A percentile compares a stretch with the other conserved stretches of the same genome.
phyloP scores from a whole-genome alignment of 2,329 filamentous ascomycete species.

The Fusarium staphyleae region DNA sequence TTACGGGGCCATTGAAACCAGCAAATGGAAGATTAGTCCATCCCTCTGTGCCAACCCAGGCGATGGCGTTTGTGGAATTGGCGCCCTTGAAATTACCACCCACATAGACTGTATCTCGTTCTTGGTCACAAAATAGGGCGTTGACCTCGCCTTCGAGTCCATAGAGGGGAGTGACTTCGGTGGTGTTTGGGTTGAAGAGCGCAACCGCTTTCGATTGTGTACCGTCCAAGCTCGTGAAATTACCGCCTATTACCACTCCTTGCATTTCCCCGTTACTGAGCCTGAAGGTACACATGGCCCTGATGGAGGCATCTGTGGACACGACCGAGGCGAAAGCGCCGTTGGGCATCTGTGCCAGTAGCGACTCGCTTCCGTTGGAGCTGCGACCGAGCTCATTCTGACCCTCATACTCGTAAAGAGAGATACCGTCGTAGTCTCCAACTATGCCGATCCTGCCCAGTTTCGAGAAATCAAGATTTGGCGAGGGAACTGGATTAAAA shows the following conservation, averaged over 20 bases:
- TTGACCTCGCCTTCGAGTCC: constrained; percentile 85
- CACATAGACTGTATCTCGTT: constrained; percentile 82
- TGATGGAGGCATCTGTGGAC: constrained; percentile 82
- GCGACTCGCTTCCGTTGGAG: constrained; percentile 80
- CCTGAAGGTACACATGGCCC: constrained; percentile 84
- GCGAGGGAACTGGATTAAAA: constrained; percentile 68
- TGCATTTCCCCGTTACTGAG: constrained; percentile 69
- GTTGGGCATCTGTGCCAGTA: constrained; percentile 84
- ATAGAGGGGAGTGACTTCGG: constrained; percentile 73
- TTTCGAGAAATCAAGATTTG: constrained; percentile 78
- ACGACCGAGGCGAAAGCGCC: constrained; percentile 79
- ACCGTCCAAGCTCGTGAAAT: constrained; percentile 89
- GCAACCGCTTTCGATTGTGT: constrained; percentile 80
- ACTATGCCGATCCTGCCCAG: constrained; percentile 85
- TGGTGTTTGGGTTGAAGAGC: constrained; percentile 77
- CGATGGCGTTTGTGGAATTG: constrained; percentile 89
- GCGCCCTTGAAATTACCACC: constrained; percentile 83
- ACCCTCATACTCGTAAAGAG: constrained; percentile 83
- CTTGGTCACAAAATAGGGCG: constrained; percentile 80
- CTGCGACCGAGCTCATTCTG: constrained; percentile 74
- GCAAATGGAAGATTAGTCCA: constrained; percentile 88
- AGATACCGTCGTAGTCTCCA: constrained; percentile 91
- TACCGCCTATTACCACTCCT: constrained; percentile 88
- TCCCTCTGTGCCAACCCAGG: constrained; percentile 72
- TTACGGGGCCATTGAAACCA: constrained; percentile 93